Conservation (phyloP, 148 eudicot species). For the Camellia sinensis region DNA sequence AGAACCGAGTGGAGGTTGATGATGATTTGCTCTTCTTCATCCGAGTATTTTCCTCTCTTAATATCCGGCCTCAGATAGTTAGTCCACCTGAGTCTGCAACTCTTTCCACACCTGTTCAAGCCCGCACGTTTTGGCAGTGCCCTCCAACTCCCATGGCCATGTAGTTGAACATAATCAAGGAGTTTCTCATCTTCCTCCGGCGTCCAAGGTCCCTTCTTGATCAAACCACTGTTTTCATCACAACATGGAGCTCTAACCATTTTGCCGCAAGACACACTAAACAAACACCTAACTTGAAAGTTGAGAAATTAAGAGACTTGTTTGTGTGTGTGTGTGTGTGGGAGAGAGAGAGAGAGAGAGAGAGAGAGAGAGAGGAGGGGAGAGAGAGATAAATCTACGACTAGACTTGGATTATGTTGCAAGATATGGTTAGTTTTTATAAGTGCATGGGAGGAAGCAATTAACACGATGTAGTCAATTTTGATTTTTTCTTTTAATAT, state of each 20-base stretch:
- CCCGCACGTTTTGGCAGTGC: constrained; percentile 50
- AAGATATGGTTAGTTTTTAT: background rate
- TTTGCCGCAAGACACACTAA: background rate
- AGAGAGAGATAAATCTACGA: background rate
- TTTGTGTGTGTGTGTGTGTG: too few relatives aligned
- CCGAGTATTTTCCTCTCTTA: constrained; percentile 48
- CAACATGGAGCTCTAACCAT: constrained; percentile 57
- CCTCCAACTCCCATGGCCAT: constrained; percentile 57
- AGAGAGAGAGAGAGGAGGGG: too few relatives aligned
- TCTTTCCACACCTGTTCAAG: constrained; percentile 57
- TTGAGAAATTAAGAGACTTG: too few relatives aligned
- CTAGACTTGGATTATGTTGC: background rate
- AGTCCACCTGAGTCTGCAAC: constrained; percentile 59
- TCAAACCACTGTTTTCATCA: constrained; percentile 30
- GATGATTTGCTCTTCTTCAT: constrained; percentile 51
- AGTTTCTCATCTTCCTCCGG: constrained; percentile 53
- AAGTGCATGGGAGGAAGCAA: background rate
- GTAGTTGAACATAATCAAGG: constrained; percentile 35
- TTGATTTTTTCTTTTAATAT: background rate
- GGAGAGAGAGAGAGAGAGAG: background rate
- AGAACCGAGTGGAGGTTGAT: constrained; percentile 59
- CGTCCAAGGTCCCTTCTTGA: constrained; percentile 61
- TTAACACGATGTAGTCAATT: background rate
- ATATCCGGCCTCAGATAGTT: constrained; percentile 56
- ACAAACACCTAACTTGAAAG: background rate